Conservation (phyloP, 805 yeast genomes). For the Barnettozyma salicaria region DNA sequence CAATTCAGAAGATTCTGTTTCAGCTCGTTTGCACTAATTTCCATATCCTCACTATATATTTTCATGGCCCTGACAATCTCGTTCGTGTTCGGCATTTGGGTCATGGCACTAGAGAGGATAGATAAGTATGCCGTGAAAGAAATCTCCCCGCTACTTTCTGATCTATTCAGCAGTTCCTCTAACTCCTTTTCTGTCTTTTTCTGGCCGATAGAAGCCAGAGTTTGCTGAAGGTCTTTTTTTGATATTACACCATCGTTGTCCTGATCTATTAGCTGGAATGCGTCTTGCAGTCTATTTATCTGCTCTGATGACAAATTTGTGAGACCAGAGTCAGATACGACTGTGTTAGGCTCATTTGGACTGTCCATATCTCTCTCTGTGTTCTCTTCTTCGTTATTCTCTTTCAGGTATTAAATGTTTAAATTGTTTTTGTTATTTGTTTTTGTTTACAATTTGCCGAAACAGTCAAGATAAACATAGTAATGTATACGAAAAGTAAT, state of each 20-base stretch:
- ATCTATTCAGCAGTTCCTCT: conserved; percentile 36
- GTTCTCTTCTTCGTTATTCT: too few species aligned
- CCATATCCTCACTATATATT: conserved; percentile 40
- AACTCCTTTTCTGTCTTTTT: conserved; percentile 37
- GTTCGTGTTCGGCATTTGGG: conserved; percentile 43
- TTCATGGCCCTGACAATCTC: conserved; percentile 56
- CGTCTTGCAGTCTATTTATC: conserved; percentile 59
- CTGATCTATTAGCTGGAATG: conserved; percentile 75
- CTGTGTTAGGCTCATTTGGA: conserved; percentile 7
- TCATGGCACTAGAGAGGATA: conserved; percentile 51
- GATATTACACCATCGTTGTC: conserved; percentile 70
- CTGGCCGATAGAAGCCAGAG: conserved; percentile 49
- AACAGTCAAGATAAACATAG: conserved; percentile 1
- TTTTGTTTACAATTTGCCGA: conserved; percentile 11
- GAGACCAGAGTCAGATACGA: conserved; percentile 13
- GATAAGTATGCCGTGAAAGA: conserved; percentile 59
- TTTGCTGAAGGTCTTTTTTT: conserved; percentile 45
- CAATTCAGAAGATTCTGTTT: conserved; percentile 41
- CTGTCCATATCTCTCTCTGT: conserved; percentile 13
- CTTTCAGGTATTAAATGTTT: too few species aligned
- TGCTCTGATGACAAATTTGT: conserved; percentile 52
- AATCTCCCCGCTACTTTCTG: conserved; percentile 31
- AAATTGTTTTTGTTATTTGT: conserved; percentile 2
- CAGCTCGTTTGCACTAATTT: conserved; percentile 44
- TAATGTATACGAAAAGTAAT: background rate